A percentile compares a stretch with the other conserved stretches of the same genome.
Evolutionary conservation across 2,329 filamentous ascomycete genomes (phyloP).

Genomic region (Xylariales sp.): DNA sequence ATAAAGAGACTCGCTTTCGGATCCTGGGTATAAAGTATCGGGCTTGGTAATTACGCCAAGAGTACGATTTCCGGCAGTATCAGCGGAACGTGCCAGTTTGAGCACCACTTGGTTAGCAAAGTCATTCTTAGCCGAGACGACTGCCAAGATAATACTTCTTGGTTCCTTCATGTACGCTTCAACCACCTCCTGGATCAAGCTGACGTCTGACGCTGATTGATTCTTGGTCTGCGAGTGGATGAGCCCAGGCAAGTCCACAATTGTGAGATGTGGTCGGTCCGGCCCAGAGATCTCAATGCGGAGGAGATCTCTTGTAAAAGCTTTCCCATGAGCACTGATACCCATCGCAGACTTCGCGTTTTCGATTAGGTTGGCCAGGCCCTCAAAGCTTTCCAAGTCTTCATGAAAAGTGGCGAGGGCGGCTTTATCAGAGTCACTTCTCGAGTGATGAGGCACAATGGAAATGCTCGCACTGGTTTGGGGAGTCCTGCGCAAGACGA

Average conservation of each 20-base stretch:
- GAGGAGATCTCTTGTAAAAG: slow-evolving; percentile 43
- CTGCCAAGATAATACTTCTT: slow-evolving; percentile 56
- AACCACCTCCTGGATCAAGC: slow-evolving; percentile 43
- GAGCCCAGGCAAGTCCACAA: slow-evolving; percentile 56
- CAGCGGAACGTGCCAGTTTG: slow-evolving; percentile 35
- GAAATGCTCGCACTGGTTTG: slow-evolving; percentile 30
- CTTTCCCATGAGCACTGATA: slow-evolving; percentile 27
- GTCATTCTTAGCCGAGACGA: slow-evolving; percentile 53
- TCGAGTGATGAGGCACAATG: slow-evolving; percentile 29
- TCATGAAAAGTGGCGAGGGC: slow-evolving; percentile 17
- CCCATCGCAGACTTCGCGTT: slow-evolving; percentile 45
- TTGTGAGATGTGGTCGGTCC: slow-evolving; percentile 45
- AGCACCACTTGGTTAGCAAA: slow-evolving; percentile 55
- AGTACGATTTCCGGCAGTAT: slow-evolving; percentile 35
- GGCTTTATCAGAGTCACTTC: slow-evolving; percentile 21
- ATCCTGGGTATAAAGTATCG: slow-evolving; percentile 30
- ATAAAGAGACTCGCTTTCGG: slow-evolving; percentile 35
- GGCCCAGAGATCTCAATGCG: slow-evolving; percentile 45
- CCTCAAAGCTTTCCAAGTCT: slow-evolving; percentile 22
- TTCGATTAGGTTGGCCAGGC: slow-evolving; percentile 32
- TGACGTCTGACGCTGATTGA: slow-evolving; percentile 39
- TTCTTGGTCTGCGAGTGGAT: slow-evolving; percentile 44
- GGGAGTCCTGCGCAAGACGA: slow-evolving; percentile 46
- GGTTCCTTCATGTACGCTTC: slow-evolving; percentile 50
- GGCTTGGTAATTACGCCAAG: slow-evolving; percentile 49